Base-by-base conservation (phyloP, 495 filamentous ascomycete species). In the Acidomyces sp. region DNA sequence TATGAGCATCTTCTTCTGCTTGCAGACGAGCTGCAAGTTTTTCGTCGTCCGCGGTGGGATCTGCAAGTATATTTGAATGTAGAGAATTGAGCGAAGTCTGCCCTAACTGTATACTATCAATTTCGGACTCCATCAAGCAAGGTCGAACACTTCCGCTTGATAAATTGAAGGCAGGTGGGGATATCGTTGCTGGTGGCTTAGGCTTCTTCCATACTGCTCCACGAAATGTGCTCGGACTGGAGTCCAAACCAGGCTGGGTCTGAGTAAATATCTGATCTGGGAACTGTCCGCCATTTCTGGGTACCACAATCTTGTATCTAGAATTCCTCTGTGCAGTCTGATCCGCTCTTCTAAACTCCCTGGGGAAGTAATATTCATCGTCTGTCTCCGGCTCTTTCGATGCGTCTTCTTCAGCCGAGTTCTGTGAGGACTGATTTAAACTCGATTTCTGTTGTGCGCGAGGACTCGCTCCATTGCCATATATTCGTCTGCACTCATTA, bases 141-240 rank as follows among this genome's bases (percentile, higher is more conserved):
- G 10, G 15, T 9, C 18, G n/a, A 7, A 38, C 9, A 18, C 15
- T 12, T 17, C 6, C 13, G n/a, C 31, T 9, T 34, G 6, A 17
- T 17, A 27, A 2, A 10, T 32, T 34, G 40, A 49, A 42, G 24
- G 38, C 24, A 22, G 47, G 50, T 27, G 48, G 46, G n/a, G n/a
- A n/a, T n/a, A n/a, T n/a, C n/a, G n/a, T n/a, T 34, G 43, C 37
- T 12, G 51, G 37, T 13, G 39, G 26, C 12, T 39, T 35, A 20
- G 49, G 44, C 20, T 37, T 50, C 43, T 59, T 60, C 57, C 57
- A 60, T 23, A 62, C 53, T 4, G 59, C 53, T 7, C 59, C 59
- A 31, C 59, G 26, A 10, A 59, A 31, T 19, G 34, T 48, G 43
- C 52, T 54, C 6, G 57, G 59, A 35, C 46, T 53, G 19, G 51